These are phyloP conservation scores for Myriosclerotinia scirpicola DNA, from an alignment of 2,329 filamentous ascomycete genomes.

Conservation along the genomic window DNA sequence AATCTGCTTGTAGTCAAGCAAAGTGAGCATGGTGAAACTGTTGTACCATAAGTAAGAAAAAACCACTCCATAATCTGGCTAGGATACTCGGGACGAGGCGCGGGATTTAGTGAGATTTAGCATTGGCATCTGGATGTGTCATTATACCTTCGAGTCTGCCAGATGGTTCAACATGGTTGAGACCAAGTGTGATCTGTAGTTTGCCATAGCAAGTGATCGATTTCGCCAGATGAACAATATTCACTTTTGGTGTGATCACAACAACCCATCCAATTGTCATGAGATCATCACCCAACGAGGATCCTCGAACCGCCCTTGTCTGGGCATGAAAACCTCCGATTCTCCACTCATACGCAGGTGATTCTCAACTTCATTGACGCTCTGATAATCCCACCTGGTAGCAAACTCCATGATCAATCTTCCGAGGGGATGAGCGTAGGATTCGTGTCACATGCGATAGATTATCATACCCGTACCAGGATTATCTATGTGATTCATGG, in stretches of 20 bases:
- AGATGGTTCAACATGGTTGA: neutral
- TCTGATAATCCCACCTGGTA: neutral
- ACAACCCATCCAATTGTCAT: neutral
- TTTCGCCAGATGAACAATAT: neutral
- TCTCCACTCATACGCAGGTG: constrained; percentile 18
- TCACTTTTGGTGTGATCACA: neutral
- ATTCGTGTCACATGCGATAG: neutral
- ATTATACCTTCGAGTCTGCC: constrained; percentile 2
- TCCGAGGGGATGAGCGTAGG: neutral
- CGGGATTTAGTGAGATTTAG: neutral
- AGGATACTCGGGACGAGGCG: neutral
- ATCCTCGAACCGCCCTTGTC: constrained; percentile 1
- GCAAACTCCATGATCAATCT: constrained; percentile 7
- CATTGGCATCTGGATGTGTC: neutral
- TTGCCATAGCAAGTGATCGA: neutral
- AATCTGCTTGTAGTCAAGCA: neutral
- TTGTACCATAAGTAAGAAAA: neutral
- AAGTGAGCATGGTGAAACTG: too few species aligned
- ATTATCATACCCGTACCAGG: neutral
- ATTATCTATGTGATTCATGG: neutral
- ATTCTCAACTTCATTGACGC: constrained; percentile 10
- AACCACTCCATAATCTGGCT: neutral
- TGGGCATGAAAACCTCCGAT: neutral
- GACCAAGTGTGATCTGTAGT: neutral
- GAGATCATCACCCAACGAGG: neutral